Percentiles rank a stretch among this genome's conserved stretches.
phyloP scores from a whole-genome alignment of 331 rosid genomes.

The Stylosanthes scabra region DNA sequence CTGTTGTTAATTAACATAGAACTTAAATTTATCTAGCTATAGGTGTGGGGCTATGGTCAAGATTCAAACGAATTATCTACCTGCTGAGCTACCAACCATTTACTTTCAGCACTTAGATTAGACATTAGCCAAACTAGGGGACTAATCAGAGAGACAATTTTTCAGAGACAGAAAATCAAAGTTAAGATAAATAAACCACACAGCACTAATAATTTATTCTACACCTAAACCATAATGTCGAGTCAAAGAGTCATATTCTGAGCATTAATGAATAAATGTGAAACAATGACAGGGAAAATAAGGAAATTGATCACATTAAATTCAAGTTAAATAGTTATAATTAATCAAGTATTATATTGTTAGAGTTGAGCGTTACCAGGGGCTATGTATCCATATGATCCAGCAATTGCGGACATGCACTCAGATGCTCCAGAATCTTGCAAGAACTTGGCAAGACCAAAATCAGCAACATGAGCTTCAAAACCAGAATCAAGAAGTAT shows the following conservation, averaged over 20 bases:
- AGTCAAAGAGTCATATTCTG: constrained; percentile 42
- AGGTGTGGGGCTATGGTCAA: constrained; percentile 42
- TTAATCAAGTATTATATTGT: not conserved
- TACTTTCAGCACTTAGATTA: constrained; percentile 41
- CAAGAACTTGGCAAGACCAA: constrained; percentile 95
- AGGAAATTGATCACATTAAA: constrained; percentile 27
- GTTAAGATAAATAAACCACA: constrained; percentile 45
- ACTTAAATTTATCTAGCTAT: constrained; percentile 27
- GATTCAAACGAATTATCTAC: constrained; percentile 37
- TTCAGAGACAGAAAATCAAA: constrained; percentile 23
- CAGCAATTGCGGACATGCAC: constrained; percentile 99
- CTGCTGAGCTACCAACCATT: constrained; percentile 46
- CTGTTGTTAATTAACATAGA: not conserved
- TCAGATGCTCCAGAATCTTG: constrained; percentile 97
- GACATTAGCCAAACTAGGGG: constrained; percentile 16
- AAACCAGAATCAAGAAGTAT: constrained; percentile 82
- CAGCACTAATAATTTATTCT: constrained; percentile 37
- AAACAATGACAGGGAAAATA: constrained; percentile 36
- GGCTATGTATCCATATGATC: constrained; percentile 98
- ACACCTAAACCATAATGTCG: constrained; percentile 28
- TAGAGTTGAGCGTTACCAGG: constrained; percentile 68
- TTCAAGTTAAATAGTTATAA: constrained; percentile 20
- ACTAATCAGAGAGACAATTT: constrained; percentile 1
- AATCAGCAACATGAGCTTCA: constrained; percentile 98
- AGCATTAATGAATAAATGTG: constrained; percentile 25